Evolutionary conservation across 225 moss, liverwort and hornwort genomes (phyloP), one percentile per base, ranked within the genome.

Genomic region (Bryoerythrophyllum caledonicum): DNA sequence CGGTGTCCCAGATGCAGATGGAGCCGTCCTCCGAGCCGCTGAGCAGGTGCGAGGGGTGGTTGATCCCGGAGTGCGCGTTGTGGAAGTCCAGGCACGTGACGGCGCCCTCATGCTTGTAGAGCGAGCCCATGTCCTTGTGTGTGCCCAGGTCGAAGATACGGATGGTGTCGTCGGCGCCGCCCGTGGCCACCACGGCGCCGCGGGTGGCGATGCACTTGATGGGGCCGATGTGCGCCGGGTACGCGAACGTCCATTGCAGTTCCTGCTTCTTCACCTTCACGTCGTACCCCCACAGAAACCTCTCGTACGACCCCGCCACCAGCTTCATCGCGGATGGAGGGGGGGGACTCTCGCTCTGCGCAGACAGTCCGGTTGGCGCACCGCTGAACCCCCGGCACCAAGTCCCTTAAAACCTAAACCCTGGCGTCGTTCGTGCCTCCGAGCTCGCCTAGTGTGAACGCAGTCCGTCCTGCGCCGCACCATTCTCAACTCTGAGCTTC

Each of bases 301-400:
- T 79, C 91, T 99, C 99, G 72, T 99, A 99, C 0, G 95, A 99
- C 0, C 99, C 99, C 11, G 95, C 99, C 62, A 99, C 90, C 80
- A 99, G 59, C 91, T 93, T 99, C 99, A 99, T 99, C 25, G 54
- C 24, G 44, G 17, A 25, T 49, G 21, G 17, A 15, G 3, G 32
- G 3, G 32, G 41, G 16, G 28, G 4, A 32, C 0, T 9, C 11
- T 4, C 41, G 34, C 46, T 46, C 44, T 7, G 23, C 7, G 25
- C 20, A 40, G 56, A 38, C 7, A 38, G 20, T 57, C 63, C 43
- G 43, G 70, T 49, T 17, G 2, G n/a, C 4, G 13, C n/a, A 13
- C n/a, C 1, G 38, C 23, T 13, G 21, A 57, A 59, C 0, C 28
- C 27, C 25, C 11, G 27, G 9, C 25, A 26, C 23, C 27, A 27